These are phyloP conservation scores for Gyromitra esculenta DNA, from an alignment of 2,329 filamentous ascomycete genomes.

Conservation along the genomic window DNA sequence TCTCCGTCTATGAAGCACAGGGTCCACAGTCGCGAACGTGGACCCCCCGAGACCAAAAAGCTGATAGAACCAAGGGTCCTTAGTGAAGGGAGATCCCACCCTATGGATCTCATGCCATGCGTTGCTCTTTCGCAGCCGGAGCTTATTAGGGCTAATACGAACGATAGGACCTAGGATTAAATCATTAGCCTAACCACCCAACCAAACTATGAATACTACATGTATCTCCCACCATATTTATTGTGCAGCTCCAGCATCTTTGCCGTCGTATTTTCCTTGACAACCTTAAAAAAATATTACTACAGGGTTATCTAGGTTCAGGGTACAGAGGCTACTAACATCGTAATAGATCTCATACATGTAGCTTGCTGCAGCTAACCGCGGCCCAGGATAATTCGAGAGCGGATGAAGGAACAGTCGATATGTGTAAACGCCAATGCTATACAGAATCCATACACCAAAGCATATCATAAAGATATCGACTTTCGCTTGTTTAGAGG, in stretches of 20 bases:
- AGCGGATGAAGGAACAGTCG: constrained; percentile 60
- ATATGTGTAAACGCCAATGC: constrained; percentile 56
- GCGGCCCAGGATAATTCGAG: constrained; percentile 59
- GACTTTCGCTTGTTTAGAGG: constrained; percentile 5
- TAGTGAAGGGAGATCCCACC: constrained; percentile 57
- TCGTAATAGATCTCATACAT: constrained; percentile 58
- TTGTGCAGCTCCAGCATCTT: constrained; percentile 55
- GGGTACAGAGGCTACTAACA: constrained; percentile 58
- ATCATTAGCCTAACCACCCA: constrained; percentile 17
- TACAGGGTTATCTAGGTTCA: constrained; percentile 54
- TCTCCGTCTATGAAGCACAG: constrained; percentile 60
- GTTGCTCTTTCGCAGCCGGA: constrained; percentile 66
- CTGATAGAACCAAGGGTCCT: constrained; percentile 61
- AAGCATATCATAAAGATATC: constrained; percentile 8
- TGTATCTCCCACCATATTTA: constrained; percentile 55
- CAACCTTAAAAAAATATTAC: constrained; percentile 39
- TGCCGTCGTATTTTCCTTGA: constrained; percentile 50
- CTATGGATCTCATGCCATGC: constrained; percentile 36
- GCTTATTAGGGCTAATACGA: constrained; percentile 57
- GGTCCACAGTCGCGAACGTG: constrained; percentile 61
- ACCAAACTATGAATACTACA: background rate
- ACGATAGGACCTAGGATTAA: constrained; percentile 63
- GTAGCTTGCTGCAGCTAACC: constrained; percentile 58
- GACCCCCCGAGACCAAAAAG: constrained; percentile 62
- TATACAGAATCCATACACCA: constrained; percentile 23